Base-by-base conservation (phyloP, 495 filamentous ascomycete species). In the Entonaema liquescens region DNA sequence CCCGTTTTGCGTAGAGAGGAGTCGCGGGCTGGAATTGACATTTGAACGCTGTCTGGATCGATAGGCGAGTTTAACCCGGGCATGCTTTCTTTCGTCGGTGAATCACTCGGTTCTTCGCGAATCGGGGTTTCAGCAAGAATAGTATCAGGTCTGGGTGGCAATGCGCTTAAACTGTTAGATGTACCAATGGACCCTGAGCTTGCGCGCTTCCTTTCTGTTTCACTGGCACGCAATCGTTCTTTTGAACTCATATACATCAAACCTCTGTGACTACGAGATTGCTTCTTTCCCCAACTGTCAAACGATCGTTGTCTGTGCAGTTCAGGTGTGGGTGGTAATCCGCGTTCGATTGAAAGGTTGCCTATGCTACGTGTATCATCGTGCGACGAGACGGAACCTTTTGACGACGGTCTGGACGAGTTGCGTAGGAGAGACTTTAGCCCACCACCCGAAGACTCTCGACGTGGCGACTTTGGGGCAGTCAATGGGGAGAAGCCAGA, bases 401-500 rank as follows among this genome's bases (percentile, higher is more conserved):
- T 83, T 19, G 85, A 87, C 4, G 86, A 87, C 0, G 85, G 85
- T 26, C 86, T 74, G 29, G 70, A 73, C 21, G 70, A 73, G 44
- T 31, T 69, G 57, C 70, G 70, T 62, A 74, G 79, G 78, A 82
- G 82, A 25, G 83, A 79, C 40, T 74, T 79, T n/a, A 84, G 62
- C 42, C 42, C 42, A 5, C 82, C 81, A n/a, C 77, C 70, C 15
- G 75, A 74, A 17, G 73, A 62, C 55, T 86, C 81, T 33, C 84
- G 78, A 40, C 74, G 79, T 70, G 86, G 84, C n/a, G 85, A 83
- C 71, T 84, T 86, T 38, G 85, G 82, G 8, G 90, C 89, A 19
- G 92, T 93, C 52, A 92, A 77, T n/a, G 85, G 77, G 2, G 89
- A 91, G 68, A 88, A 84, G 17, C 90, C 91, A 36, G 89, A 91